Base-by-base conservation (phyloP, 345 rosid species). In the Citrus medica region DNA sequence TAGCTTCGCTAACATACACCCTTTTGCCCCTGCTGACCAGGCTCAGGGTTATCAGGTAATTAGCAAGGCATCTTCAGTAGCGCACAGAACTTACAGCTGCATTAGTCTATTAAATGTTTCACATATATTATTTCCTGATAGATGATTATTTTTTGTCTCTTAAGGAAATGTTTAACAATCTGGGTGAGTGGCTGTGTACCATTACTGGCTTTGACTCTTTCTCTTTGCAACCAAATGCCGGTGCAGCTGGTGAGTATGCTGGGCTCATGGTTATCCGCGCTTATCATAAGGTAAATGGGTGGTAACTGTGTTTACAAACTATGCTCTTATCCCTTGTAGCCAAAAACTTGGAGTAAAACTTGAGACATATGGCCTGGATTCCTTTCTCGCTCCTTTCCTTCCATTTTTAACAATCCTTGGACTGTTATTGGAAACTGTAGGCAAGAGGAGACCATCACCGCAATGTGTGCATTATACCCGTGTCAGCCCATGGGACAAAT, bases 231-330 rank as follows among this genome's bases (percentile, higher is more conserved):
- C 99, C 99, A 32, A 97, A 97, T 87, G 98, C 99, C 69, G 98
- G 98, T 85, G 98, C 97, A 59, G 88, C 99, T 79, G 99, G 99
- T 19, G 99, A 94, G 85, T 97, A 94, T 80, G 92, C 99, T n/a
- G 98, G 98, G 83, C 93, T 97, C 68, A 97, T 97, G 99, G 99
- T 93, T 81, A 97, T 97, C 81, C 99, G 97, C 8, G 98, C 97
- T 51, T 97, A 90, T 89, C 99, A 97, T 78, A 74, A 80, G 94
- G 99, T 94, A 94, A 25, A 61, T 59, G 78, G 71, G 74, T 32
- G 16, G 55, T 2, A 40, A 27, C 27, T n/a, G 12, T 62, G 30
- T 27, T 37, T 58, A 58, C 12, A 42, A 69, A 28, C 32, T 27
- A 3, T 78, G 46, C 74, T 32, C 30, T 67, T 76, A 53, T 42